Percentiles rank a stretch among this genome's conserved stretches.
These are phyloP conservation scores for Aureobasidium namibiae DNA, from an alignment of 2,329 filamentous ascomycete genomes.

Conservation along the genomic window DNA sequence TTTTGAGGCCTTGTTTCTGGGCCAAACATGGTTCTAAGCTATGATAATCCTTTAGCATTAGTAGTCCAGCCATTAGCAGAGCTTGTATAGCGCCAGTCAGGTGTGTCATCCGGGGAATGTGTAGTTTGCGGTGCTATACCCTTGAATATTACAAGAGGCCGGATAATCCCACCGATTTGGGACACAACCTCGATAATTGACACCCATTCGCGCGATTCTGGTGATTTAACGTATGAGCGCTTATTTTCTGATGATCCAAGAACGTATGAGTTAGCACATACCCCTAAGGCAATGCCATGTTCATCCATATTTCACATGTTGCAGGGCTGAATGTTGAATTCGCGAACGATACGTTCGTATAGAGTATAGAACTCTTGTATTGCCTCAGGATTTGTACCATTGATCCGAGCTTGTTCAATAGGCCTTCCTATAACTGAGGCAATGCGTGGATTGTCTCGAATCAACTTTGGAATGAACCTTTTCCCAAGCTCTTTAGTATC, in stretches of 20 bases:
- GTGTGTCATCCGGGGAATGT: background rate
- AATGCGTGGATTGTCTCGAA: background rate
- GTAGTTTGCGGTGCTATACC: background rate
- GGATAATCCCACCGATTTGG: background rate
- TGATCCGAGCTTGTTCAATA: background rate
- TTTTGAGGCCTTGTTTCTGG: background rate
- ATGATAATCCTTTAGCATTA: background rate
- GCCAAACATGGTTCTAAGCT: background rate
- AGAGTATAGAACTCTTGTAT: background rate
- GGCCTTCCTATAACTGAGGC: background rate
- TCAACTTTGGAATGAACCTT: background rate
- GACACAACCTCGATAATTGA: background rate
- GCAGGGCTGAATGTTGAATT: background rate
- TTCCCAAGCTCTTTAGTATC: background rate
- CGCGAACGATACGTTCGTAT: background rate
- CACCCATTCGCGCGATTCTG: background rate
- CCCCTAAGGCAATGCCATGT: background rate
- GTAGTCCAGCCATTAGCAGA: background rate
- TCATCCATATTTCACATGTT: conserved; percentile 4
- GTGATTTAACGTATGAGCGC: conserved; percentile 6
- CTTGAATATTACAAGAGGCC: conserved; percentile 8
- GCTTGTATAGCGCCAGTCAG: background rate
- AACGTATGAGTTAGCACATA: background rate
- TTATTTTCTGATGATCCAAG: background rate
- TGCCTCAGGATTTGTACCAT: background rate